Evolutionary conservation across 345 rosid species (phyloP).

Genomic region (Nasturtium officinale): DNA sequence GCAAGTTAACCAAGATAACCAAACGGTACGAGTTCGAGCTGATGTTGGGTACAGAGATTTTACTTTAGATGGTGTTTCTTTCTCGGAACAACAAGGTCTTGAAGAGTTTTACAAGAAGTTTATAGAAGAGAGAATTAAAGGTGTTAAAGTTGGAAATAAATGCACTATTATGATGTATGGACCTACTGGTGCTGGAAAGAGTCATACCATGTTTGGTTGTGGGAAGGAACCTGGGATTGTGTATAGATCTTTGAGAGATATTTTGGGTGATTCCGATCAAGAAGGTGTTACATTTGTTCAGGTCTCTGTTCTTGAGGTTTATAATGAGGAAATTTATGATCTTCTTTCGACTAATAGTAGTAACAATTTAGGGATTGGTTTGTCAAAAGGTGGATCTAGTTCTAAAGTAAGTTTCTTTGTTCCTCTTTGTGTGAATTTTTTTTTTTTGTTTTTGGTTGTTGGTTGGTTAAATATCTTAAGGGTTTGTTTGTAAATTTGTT

Average conservation of each 20-base stretch:
- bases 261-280: slow-evolving; percentile 62
- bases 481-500: neutral
- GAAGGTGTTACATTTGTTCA: slow-evolving; percentile 75
- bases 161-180: slow-evolving; percentile 98
- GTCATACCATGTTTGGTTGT: slow-evolving; percentile 95
- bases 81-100: slow-evolving; percentile 76
- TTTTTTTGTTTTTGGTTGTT: neutral
- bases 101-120: slow-evolving; percentile 76
- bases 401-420: slow-evolving; percentile 51
- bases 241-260: slow-evolving; percentile 67
- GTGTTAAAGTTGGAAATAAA: slow-evolving; percentile 75
- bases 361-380: slow-evolving; percentile 72
- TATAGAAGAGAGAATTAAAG: slow-evolving; percentile 70
- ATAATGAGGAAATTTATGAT: slow-evolving; percentile 93
- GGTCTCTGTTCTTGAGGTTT: slow-evolving; percentile 87
- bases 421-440: neutral
- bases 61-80: slow-evolving; percentile 81
- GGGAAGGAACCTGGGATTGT: slow-evolving; percentile 90
- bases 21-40: slow-evolving; percentile 71
- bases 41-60: slow-evolving; percentile 91
- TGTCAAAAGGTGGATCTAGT: slow-evolving; percentile 68
- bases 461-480: neutral
- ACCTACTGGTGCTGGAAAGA: slow-evolving; percentile 95
- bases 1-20: slow-evolving; percentile 61
- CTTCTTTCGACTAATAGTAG: slow-evolving; percentile 69